Percentiles rank a stretch among this genome's conserved stretches.
phyloP scores from a whole-genome alignment of 768 basidiomycete species.

The Cantharellus anzutake region DNA sequence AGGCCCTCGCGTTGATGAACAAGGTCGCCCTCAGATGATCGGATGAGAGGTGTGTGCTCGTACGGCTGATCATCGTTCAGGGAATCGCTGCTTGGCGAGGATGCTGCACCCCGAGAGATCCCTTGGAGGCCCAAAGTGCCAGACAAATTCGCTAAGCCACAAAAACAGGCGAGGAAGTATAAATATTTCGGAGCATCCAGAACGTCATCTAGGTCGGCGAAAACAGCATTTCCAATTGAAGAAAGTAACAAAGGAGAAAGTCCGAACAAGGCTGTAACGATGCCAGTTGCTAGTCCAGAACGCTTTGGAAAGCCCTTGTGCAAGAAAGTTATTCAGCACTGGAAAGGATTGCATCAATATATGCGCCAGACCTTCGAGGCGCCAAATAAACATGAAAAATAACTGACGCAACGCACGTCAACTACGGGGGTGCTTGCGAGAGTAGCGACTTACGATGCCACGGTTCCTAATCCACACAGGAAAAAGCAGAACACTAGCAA shows the following conservation, averaged over 20 bases:
- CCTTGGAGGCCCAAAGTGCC: slow-evolving; percentile 28
- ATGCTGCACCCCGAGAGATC: slow-evolving; percentile 9
- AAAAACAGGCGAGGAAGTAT: slow-evolving; percentile 34
- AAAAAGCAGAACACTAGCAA: slow-evolving; percentile 38
- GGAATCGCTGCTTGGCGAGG: neutral
- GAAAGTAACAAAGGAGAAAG: slow-evolving; percentile 63
- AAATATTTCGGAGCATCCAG: slow-evolving; percentile 33
- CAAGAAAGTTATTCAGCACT: neutral
- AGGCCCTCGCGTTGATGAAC: slow-evolving; percentile 1
- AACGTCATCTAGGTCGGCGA: slow-evolving; percentile 27
- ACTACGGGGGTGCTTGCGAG: neutral
- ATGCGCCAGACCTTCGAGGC: slow-evolving; percentile 38
- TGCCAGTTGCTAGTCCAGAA: slow-evolving; percentile 9
- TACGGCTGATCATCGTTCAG: neutral
- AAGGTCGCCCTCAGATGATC: neutral
- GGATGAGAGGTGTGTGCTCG: neutral
- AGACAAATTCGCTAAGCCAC: slow-evolving; percentile 33
- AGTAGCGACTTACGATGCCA: slow-evolving; percentile 41
- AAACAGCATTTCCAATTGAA: slow-evolving; percentile 38
- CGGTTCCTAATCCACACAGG: slow-evolving; percentile 45
- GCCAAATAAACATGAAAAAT: slow-evolving; percentile 57
- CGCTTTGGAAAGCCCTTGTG: neutral
- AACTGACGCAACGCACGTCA: slow-evolving; percentile 18
- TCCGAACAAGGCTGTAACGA: slow-evolving; percentile 57
- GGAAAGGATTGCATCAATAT: neutral